Evolutionary conservation across 805 yeast genomes (phyloP).

Genomic region (Cyberlindnera mrakii): DNA sequence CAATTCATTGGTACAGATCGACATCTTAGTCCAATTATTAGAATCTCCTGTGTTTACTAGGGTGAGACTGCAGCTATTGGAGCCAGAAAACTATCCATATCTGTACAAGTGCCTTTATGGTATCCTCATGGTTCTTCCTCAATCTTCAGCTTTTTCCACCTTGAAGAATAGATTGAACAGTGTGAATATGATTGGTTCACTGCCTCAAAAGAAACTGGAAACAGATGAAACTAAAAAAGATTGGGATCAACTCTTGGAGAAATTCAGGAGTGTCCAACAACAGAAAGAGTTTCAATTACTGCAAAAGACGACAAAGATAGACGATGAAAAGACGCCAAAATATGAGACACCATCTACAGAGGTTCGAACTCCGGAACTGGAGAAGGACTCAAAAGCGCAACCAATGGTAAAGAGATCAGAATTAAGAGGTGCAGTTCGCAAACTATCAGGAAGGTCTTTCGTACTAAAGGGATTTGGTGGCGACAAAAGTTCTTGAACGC

Average conservation of each 20-base stretch:
- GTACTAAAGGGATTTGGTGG: constrained; percentile 25
- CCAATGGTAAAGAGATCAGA: constrained; percentile 9
- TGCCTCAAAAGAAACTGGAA: constrained; percentile 3
- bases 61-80: constrained; percentile 79
- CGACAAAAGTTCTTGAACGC: constrained; percentile 2
- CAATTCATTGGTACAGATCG: constrained; percentile 77
- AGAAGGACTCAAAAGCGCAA: constrained; percentile 1
- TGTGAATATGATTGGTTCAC: constrained; percentile 32
- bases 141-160: constrained; percentile 82
- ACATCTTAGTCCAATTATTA: constrained; percentile 78
- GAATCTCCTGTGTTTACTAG: constrained; percentile 92
- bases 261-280: constrained; percentile 43
- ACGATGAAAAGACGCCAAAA: constrained; percentile 16
- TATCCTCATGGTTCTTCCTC: constrained; percentile 88
- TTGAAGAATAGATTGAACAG: constrained; percentile 65
- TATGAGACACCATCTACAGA: constrained; percentile 17
- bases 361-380: constrained; percentile 12
- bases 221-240: constrained; percentile 23
- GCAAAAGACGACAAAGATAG: constrained; percentile 8
- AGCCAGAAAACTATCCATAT: constrained; percentile 76
- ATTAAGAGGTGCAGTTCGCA: constrained; percentile 21
- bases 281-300: constrained; percentile 28
- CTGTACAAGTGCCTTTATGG: constrained; percentile 88
- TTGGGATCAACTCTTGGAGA: constrained; percentile 40
- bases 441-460: constrained; percentile 26